Evolutionary conservation across 441 rosid species (phyloP).

Genomic region (Erysimum pusillum): DNA sequence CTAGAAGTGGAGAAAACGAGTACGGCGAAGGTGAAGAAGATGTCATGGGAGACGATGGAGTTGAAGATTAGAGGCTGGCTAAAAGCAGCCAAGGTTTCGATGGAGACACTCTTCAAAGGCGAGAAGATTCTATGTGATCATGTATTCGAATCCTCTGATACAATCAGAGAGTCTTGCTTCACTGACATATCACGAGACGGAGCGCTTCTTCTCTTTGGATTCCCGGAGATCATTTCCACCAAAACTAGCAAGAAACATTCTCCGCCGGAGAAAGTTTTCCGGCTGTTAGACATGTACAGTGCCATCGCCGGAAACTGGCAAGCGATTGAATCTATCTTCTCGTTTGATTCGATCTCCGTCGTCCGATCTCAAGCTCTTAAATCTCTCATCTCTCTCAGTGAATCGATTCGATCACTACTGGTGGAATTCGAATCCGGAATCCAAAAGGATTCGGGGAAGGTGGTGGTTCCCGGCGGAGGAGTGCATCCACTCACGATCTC

Average conservation of each 20-base stretch:
- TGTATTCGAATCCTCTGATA: conserved; percentile 62
- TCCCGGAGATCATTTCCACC: conserved; percentile 59
- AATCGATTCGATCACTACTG: conserved; percentile 52
- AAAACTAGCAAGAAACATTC: conserved; percentile 59
- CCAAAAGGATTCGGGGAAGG: conserved; percentile 68
- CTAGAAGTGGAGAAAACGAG: conserved; percentile 60
- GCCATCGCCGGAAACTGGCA: conserved; percentile 67
- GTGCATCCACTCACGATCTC: conserved; percentile 65
- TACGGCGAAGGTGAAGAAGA: conserved; percentile 56
- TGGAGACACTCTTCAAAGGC: conserved; percentile 66
- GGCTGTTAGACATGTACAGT: conserved; percentile 69
- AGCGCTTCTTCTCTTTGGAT: conserved; percentile 65
- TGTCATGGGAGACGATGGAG: conserved; percentile 69
- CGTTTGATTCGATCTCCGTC: conserved; percentile 57
- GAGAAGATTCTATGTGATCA: conserved; percentile 82
- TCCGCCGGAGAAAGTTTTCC: conserved; percentile 62
- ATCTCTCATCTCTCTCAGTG: conserved; percentile 64
- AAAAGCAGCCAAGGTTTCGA: conserved; percentile 59
- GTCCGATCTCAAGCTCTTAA: conserved; percentile 64
- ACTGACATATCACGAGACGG: conserved; percentile 68
- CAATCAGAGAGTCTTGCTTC: conserved; percentile 76
- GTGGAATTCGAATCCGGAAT: conserved; percentile 61
- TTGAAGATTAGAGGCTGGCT: conserved; percentile 71
- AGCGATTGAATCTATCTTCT: conserved; percentile 74
- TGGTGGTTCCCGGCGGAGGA: conserved; percentile 59